Base-by-base conservation (phyloP, 179 eudicot species). In the Pouteria campechiana region DNA sequence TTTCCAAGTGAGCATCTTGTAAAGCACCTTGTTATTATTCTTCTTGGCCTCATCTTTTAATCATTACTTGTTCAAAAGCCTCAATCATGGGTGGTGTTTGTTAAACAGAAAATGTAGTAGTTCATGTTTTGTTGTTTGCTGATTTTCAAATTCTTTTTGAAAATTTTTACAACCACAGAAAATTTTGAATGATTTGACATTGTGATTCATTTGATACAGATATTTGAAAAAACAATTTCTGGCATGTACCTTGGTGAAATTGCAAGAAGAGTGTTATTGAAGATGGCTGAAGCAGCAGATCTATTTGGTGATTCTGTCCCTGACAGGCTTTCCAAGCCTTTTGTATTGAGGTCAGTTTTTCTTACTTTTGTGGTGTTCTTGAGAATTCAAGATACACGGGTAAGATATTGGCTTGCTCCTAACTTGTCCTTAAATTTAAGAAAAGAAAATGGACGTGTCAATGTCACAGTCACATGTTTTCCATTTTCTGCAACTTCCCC, bases 191-290 rank as follows among this genome's bases (percentile, higher is more conserved):
- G 36, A 17, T 25, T 20, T 18, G 10, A 10, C 10, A 12, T 34
- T 16, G 44, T 41, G 21, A 41, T 53, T 28, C 19, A 10, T 14
- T 59, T 29, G 7, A 25, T 44, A 46, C 69, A 86, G 93, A 74
- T 66, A 55, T 82, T 71, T 54, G 96, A 86, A 74, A 86, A 86
- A 64, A 69, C 73, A 25, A 86, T 82, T 17, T 79, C 96, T 1
- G 96, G 93, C 9, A 76, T 79, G 93, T 86, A 86, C 61, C 76
- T 86, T 9, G 88, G 96, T 10, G 93, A 86, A 54, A 76, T 86
- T 52, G 83, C 65, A 9, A 66, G 93, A 65, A 65, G 78, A 23
- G 93, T 81, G 30, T 57, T 81, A 17, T 25, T 71, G 14, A 75
- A 56, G 53, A 68, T 85, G 93, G 85, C 80, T 25, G 63, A 73